Evolutionary conservation across 2,329 filamentous ascomycete genomes (phyloP).

Genomic region (Penicillium vulpinum): DNA sequence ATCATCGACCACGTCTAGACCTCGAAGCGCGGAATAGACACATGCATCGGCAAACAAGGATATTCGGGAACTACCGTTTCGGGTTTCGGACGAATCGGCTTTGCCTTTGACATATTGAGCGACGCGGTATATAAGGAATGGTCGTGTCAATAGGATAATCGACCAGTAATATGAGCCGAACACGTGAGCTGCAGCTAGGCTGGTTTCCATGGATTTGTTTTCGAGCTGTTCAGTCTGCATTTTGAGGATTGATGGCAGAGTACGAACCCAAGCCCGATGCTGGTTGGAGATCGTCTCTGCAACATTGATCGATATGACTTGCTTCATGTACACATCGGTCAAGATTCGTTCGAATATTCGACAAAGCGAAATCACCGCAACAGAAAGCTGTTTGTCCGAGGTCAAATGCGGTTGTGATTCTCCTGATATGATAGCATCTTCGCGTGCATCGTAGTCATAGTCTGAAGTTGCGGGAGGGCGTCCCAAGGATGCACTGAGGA

Average conservation of each 20-base stretch:
- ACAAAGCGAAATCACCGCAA: slow-evolving; percentile 49
- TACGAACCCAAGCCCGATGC: slow-evolving; percentile 45
- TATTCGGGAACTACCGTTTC: slow-evolving; percentile 32
- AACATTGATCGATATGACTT: slow-evolving; percentile 45
- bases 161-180: slow-evolving; percentile 56
- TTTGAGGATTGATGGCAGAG: slow-evolving; percentile 47
- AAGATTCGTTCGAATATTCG: slow-evolving; percentile 46
- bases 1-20: slow-evolving; percentile 42
- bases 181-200: slow-evolving; percentile 51
- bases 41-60: slow-evolving; percentile 42
- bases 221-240: slow-evolving; percentile 49
- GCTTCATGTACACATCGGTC: slow-evolving; percentile 46
- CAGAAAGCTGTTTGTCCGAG: slow-evolving; percentile 46
- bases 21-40: slow-evolving; percentile 47
- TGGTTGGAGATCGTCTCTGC: slow-evolving; percentile 46
- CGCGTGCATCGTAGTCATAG: slow-evolving; percentile 45
- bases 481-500: slow-evolving; percentile 53
- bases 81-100: slow-evolving; percentile 24
- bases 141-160: slow-evolving; percentile 55
- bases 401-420: slow-evolving; percentile 19
- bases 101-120: slow-evolving; percentile 41
- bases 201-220: slow-evolving; percentile 36
- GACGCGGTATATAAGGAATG: slow-evolving; percentile 54
- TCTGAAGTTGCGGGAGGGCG: slow-evolving; percentile 56
- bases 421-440: slow-evolving; percentile 35